These are phyloP conservation scores for Dipteronia dyeriana DNA, from an alignment of 345 rosid species.

Conservation along the genomic window DNA sequence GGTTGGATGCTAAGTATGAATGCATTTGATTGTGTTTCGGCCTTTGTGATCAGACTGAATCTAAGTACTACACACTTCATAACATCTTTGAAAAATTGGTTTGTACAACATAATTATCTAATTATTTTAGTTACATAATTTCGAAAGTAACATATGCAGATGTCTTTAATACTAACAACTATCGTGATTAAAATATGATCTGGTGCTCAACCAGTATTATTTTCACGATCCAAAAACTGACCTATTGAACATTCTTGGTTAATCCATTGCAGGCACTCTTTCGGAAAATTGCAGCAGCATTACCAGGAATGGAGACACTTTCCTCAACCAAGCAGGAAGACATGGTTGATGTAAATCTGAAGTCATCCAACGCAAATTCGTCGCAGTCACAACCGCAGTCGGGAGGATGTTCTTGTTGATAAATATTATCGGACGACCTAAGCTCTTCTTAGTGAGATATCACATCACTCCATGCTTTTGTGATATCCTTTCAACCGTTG, in stretches of 20 bases:
- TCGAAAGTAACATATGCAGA: not conserved
- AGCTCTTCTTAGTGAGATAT: slow-evolving; percentile 10
- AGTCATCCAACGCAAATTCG: slow-evolving; percentile 66
- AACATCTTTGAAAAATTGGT: no score
- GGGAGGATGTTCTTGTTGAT: slow-evolving; percentile 80
- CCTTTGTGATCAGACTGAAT: not conserved
- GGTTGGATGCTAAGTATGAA: not conserved
- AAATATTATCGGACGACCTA: not conserved
- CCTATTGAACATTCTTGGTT: not conserved
- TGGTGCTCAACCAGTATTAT: not conserved
- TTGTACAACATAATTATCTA: no score
- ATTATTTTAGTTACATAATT: no score
- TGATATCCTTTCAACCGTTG: slow-evolving; percentile 20
- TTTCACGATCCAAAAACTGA: not conserved
- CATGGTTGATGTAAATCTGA: slow-evolving; percentile 92
- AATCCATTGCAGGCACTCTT: slow-evolving; percentile 59
- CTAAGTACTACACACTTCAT: not conserved
- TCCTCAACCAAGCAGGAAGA: slow-evolving; percentile 90
- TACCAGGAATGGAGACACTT: slow-evolving; percentile 93
- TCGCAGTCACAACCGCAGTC: slow-evolving; percentile 68
- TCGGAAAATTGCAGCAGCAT: slow-evolving; percentile 89
- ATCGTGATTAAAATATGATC: not conserved
- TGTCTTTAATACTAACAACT: not conserved
- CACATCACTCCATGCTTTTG: not conserved
- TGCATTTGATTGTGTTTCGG: not conserved